A percentile compares a stretch with the other conserved stretches of the same genome.
phyloP scores from a whole-genome alignment of 192 early-diverging fungal species.

The Coemansia sp. region DNA sequence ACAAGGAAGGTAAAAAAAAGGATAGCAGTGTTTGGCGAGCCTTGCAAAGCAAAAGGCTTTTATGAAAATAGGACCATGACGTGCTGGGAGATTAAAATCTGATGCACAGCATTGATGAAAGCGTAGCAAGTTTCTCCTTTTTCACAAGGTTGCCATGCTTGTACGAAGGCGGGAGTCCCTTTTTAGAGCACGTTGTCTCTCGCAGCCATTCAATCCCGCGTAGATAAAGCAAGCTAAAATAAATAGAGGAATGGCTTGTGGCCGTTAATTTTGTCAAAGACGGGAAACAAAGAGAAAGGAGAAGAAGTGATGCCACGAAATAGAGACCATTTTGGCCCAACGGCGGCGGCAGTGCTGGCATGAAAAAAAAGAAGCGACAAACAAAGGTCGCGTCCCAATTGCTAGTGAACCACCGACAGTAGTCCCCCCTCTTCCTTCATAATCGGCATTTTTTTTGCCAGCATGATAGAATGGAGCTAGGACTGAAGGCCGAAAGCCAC shows the following conservation, averaged over 20 bases:
- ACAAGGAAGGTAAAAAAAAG: conserved; percentile 1
- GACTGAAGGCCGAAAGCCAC: conserved; percentile 6
- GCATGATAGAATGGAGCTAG: neutral
- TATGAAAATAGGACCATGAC: neutral
- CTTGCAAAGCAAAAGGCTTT: neutral
- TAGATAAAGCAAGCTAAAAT: neutral
- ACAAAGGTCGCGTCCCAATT: neutral
- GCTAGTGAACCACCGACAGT: neutral
- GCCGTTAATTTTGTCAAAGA: neutral
- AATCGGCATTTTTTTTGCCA: neutral
- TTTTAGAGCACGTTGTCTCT: conserved; percentile 6
- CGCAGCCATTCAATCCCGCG: conserved; percentile 6
- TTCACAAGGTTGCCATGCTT: neutral
- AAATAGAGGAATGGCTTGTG: neutral
- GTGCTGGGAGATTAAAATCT: conserved; percentile 13
- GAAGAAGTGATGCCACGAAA: conserved; percentile 2
- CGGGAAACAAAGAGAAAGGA: neutral
- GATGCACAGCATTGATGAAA: conserved; percentile 10
- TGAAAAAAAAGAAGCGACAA: neutral
- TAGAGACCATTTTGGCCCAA: neutral
- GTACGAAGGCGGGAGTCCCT: conserved; percentile 1
- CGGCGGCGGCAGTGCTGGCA: neutral
- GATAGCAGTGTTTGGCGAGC: neutral
- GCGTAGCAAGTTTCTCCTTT: neutral
- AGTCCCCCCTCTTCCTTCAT: neutral